Evolutionary conservation across 2,329 filamentous ascomycete genomes (phyloP), one percentile per base, ranked within the genome.

Genomic region (Cladosporium sp.): DNA sequence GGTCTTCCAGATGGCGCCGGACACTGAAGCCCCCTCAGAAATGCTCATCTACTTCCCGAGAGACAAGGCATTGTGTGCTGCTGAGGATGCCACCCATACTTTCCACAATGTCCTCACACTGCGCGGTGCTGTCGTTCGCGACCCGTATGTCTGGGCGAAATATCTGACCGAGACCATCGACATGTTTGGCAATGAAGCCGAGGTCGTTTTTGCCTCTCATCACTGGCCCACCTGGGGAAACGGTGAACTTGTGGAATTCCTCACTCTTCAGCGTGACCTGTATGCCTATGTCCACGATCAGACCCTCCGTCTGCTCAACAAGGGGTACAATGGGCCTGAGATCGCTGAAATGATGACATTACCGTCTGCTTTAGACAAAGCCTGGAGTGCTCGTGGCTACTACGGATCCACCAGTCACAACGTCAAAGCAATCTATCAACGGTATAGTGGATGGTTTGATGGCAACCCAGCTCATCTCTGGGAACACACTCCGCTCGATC

Each of bases 381-480:
- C 32, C 13, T 36, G 32, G 32, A 36, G n/a, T 36, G 32, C 32
- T n/a, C 32, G 32, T 15, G 32, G 32, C 13, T 36, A 36, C 15
- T 36, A 36, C 32, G 32, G 32, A 11, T 36, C 39, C 12, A 15
- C 5, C 13, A 36, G 7, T 15, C 37, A 49, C 30, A 52, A 51
- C 34, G 39, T 53, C 18, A 53, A 49, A 34, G 51, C 37, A 2
- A 36, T 53, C 9, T 53, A 50, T 30, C 45, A 50, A 15, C 39
- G 43, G 11, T 50, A 53, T 27, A 50, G 49, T 40, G 43, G 38
- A 3, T 53, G 45, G 51, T 53, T 53, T 34, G 51, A 53, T 34
- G 51, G 51, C 30, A 50, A 50, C 15, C 39, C 51, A 2, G 45
- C 45, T 6, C 38, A 50, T 38, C 45, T 50, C 7, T 53, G 51